A percentile compares a stretch with the other conserved stretches of the same genome.
Evolutionary conservation across 2,329 filamentous ascomycete species (phyloP).

Genomic region (Alternaria atra): DNA sequence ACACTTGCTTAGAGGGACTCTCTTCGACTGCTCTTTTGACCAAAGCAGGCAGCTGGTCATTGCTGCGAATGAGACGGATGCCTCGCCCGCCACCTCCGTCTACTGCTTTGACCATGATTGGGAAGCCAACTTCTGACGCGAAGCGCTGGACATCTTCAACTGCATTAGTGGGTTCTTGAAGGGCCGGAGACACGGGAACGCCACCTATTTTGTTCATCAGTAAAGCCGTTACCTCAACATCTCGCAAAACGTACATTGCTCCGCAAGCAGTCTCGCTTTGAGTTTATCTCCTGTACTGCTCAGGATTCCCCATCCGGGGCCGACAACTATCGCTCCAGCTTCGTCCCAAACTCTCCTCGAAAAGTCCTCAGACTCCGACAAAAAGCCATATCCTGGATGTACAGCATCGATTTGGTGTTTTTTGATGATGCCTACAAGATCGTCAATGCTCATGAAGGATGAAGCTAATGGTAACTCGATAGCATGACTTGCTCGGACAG

Average conservation of each 20-base stretch:
- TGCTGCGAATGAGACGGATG: constrained; percentile 62
- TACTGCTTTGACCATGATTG: constrained; percentile 71
- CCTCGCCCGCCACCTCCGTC: constrained; percentile 70
- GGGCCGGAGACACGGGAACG: constrained; percentile 62
- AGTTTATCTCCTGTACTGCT: constrained; percentile 65
- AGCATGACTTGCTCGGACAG: constrained; percentile 60
- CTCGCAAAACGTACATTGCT: constrained; percentile 50
- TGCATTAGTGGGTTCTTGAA: constrained; percentile 55
- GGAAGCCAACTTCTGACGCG: constrained; percentile 64
- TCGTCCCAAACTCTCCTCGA: constrained; percentile 60
- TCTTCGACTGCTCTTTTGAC: constrained; percentile 64
- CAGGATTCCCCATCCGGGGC: constrained; percentile 67
- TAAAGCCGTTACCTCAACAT: background rate
- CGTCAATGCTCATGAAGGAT: constrained; percentile 63
- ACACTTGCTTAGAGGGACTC: constrained; percentile 66
- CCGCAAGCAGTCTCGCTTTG: constrained; percentile 61
- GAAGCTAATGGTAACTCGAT: constrained; percentile 61
- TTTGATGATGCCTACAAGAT: constrained; percentile 59
- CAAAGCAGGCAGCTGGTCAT: constrained; percentile 56
- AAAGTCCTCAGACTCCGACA: constrained; percentile 65
- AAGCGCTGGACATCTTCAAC: constrained; percentile 62
- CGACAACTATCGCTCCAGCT: constrained; percentile 60
- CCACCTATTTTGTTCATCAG: constrained; percentile 35
- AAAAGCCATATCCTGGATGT: constrained; percentile 71
- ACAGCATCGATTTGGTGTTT: constrained; percentile 64